Evolutionary conservation across 306 rosid genomes (phyloP), one percentile per base, ranked within the genome.

Genomic region (Ammopiptanthus mongolicus): DNA sequence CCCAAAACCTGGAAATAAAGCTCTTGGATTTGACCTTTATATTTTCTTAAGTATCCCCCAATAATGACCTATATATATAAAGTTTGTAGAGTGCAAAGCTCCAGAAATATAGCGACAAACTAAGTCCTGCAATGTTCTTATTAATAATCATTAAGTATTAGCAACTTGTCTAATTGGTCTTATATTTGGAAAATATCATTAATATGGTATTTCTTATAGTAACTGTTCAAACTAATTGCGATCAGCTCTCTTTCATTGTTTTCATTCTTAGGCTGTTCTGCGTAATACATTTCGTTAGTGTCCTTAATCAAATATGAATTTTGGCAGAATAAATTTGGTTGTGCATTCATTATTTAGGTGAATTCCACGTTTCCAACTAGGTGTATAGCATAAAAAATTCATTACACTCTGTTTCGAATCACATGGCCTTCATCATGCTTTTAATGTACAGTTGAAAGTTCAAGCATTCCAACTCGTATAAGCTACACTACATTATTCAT

Each of bases 1-100:
- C 87, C 73, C 74, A 66, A 79, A 74, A 81, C 84, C 80, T 77
- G 83, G 77, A 76, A 72, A 48, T 71, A 60, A 81, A 51, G 76
- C 73, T 78, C 81, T 82, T 80, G 83, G 69, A 60, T 71, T 70
- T 73, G 77, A 77, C 69, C 60, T 33, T 76, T 41, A 65, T 73
- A 31, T 47, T 18, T 23, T 22, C 18, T 25, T 1, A 10, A 15
- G 28, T 75, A 19, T 75, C 41, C 76, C 71, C 52, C 55, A 58
- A 22, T 34, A 11, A 6, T 31, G 44, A 14, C 71, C 77, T 81
- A 61, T 81, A 81, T 70, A 59, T 81, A 70, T 81, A 81, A 81
- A 33, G 50, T 52, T 62, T 52, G 64, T 61, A 53, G 74, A 61
- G 68, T 42, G 77, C 80, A 81, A 68, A 41, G 76, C 84, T 74